Conservation (phyloP, 768 basidiomycete genomes). For the Coprinopsis marcescibilis region DNA sequence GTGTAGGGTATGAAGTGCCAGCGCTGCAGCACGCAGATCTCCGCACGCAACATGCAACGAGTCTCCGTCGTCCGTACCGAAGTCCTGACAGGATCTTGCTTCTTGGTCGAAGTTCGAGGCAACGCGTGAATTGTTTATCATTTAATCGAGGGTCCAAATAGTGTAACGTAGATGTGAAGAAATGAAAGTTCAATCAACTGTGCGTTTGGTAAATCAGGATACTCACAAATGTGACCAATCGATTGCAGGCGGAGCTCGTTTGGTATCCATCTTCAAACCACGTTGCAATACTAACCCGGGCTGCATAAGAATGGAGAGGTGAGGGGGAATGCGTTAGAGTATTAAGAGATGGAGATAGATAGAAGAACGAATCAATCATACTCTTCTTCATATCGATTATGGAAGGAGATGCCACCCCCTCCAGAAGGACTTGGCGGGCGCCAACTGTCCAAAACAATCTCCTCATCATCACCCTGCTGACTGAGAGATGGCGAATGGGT, state of each 20-base stretch:
- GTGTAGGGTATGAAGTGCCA: too few species aligned
- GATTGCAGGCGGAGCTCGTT: not conserved
- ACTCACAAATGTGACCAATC: not conserved
- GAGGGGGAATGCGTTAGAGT: too few species aligned
- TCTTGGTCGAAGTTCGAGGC: too few species aligned
- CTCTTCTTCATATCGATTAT: conserved; percentile 33
- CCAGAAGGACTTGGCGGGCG: conserved; percentile 29
- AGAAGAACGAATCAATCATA: conserved; percentile 25
- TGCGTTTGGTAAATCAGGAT: not conserved
- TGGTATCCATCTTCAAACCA: conserved; percentile 1
- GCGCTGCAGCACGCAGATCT: too few species aligned
- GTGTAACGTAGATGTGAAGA: too few species aligned
- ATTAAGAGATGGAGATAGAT: too few species aligned
- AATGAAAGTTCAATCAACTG: not conserved
- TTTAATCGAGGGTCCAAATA: too few species aligned
- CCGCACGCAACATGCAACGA: too few species aligned
- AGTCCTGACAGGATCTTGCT: too few species aligned
- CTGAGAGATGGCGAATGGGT: conserved; percentile 4
- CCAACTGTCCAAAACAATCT: conserved; percentile 43
- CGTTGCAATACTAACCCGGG: conserved; percentile 8
- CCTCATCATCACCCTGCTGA: conserved; percentile 7
- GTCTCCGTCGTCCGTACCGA: too few species aligned
- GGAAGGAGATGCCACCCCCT: conserved; percentile 11
- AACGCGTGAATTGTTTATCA: too few species aligned
- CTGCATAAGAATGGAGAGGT: conserved; percentile 15